Conservation (phyloP, 805 yeast species). For the Lipomyces starkeyi region DNA sequence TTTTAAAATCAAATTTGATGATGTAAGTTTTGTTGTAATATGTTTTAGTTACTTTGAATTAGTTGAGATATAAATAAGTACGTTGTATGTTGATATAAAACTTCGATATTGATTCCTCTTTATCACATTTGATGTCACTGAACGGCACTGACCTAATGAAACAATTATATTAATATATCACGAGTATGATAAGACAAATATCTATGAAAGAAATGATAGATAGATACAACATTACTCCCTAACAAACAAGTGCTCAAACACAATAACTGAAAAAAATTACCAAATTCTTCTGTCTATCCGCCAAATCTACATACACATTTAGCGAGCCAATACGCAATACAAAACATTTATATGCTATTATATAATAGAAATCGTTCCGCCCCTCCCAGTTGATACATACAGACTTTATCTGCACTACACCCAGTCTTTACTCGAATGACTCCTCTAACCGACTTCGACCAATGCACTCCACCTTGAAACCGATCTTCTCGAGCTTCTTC, state of each 20-base stretch:
- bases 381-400: background rate
- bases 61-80: background rate
- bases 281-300: background rate
- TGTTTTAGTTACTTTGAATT: background rate
- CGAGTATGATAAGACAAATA: background rate
- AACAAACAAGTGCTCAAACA: background rate
- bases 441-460: slow-evolving; percentile 39
- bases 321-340: background rate
- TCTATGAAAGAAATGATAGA: background rate
- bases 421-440: slow-evolving; percentile 25
- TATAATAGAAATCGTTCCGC: background rate
- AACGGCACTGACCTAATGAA: too few relatives aligned
- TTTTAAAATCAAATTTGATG: background rate
- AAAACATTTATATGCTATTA: background rate
- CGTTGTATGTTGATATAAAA: background rate
- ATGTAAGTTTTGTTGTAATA: background rate
- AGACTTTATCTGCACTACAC: background rate
- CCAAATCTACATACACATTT: background rate
- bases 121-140: too few relatives aligned
- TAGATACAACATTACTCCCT: background rate
- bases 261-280: background rate
- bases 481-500: slow-evolving; percentile 40
- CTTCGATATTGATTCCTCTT: background rate
- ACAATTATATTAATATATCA: background rate
- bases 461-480: slow-evolving; percentile 43